Evolutionary conservation across 2,329 filamentous ascomycete genomes (phyloP), one percentile per base, ranked within the genome.

Genomic region (Aspergillus candidus): DNA sequence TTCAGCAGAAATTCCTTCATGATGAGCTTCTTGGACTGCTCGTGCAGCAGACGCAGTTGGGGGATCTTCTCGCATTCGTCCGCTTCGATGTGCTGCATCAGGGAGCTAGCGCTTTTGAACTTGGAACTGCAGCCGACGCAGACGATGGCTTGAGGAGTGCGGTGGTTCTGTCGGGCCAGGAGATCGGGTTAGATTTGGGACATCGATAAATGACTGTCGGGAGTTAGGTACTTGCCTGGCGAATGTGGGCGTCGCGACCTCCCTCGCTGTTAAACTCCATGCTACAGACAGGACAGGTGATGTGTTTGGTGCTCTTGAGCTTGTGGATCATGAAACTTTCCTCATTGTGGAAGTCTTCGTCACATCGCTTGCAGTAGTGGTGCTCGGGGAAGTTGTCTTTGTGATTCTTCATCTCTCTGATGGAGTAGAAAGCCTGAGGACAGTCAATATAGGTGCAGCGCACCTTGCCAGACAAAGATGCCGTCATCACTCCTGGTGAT

Each of bases 221-320:
- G 3, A 29, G 18, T 33, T n/a, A 22, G 2, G 32, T 11, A 43
- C 68, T 56, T 55, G 79, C 77, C 50, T 69, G 58, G 43, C 69
- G 64, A n/a, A 79, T 69, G 50, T 83, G 79, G 14, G 54, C 54
- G 41, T 74, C 71, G 10, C 75, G 66, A 1, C 77, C 79, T 15
- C 68, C 69, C 3, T 70, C 64, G 22, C 71, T 77, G 48, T 72
- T 72, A 61, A 79, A 81, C 34, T 81, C 77, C 7, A 70, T 57
- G 11, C 73, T 75, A 41, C 79, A 82, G 34, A 79, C 66, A 11
- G 76, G 73, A 56, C 79, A 83, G 40, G 71, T 71, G 36, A 76
- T 72, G 48, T 78, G 73, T 27, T 66, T 69, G 3, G 65, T 56
- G 40, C 64, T 72, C 38, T 59, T 57, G 34, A 72, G 60, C 53